phyloP scores from a whole-genome alignment of 2,329 filamentous ascomycete species.

The Cercospora zeae-maydis region DNA sequence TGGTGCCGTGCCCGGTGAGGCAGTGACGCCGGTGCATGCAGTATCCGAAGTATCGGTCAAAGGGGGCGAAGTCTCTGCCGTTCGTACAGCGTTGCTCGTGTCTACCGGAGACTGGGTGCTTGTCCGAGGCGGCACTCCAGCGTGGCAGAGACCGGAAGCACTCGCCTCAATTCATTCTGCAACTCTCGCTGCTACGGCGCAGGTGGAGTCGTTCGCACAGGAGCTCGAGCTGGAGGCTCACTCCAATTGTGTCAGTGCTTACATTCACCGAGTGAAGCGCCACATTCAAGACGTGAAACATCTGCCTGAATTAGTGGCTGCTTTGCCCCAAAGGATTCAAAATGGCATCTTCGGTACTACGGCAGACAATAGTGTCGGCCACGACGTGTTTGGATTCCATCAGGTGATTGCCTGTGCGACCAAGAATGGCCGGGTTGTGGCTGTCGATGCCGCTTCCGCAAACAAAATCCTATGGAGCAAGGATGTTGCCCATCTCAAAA shows the following conservation, averaged over 20 bases:
- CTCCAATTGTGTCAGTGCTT: constrained; percentile 74
- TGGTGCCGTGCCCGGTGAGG: constrained; percentile 22
- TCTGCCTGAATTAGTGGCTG: constrained; percentile 69
- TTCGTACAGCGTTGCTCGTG: constrained; percentile 69
- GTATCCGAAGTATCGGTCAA: constrained; percentile 81
- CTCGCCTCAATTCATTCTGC: constrained; percentile 77
- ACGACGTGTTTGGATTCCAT: constrained; percentile 82
- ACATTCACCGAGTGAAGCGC: constrained; percentile 78
- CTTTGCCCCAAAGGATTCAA: constrained; percentile 65
- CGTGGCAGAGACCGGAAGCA: constrained; percentile 79
- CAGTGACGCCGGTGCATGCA: constrained; percentile 55
- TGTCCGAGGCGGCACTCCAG: constrained; percentile 73
- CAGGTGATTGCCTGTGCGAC: constrained; percentile 81
- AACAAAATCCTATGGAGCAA: constrained; percentile 74
- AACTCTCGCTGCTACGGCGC: constrained; percentile 64
- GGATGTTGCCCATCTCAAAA: constrained; percentile 57
- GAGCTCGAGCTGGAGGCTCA: constrained; percentile 84
- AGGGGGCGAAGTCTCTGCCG: constrained; percentile 64
- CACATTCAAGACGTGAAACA: constrained; percentile 74
- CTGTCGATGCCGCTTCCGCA: constrained; percentile 70
- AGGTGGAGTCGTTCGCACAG: constrained; percentile 69
- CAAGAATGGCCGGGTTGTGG: constrained; percentile 72
- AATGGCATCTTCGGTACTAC: constrained; percentile 44
- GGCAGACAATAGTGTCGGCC: constrained; percentile 48
- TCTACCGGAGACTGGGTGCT: constrained; percentile 72